These are phyloP conservation scores for Yarrowia yakushimensis DNA, from an alignment of 805 yeast genomes.

Conservation along the genomic window DNA sequence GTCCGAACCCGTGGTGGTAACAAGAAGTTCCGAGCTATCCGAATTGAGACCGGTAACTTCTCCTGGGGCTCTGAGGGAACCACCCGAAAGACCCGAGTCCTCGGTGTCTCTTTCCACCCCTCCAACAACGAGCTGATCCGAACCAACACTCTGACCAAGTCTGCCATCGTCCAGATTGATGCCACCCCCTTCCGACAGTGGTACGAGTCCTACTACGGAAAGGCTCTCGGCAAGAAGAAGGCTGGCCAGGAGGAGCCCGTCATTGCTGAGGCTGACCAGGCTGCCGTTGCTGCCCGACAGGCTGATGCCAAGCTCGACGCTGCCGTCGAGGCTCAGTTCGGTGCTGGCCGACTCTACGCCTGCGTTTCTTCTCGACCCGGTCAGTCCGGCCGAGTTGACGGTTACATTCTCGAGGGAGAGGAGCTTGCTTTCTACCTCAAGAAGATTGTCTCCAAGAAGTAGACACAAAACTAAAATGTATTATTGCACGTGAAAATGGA, in stretches of 20 bases:
- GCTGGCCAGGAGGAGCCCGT: slow-evolving; percentile 40
- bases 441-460: slow-evolving; percentile 99
- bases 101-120: slow-evolving; percentile 98
- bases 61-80: slow-evolving; percentile 99
- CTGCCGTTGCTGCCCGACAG: slow-evolving; percentile 90
- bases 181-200: slow-evolving; percentile 99
- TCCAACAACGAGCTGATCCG: slow-evolving; percentile 99
- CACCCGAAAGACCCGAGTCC: slow-evolving; percentile 98
- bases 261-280: slow-evolving; percentile 64
- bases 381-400: slow-evolving; percentile 99
- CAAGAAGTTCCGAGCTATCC: slow-evolving; percentile 99
- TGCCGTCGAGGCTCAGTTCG: slow-evolving; percentile 93
- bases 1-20: slow-evolving; percentile 99
- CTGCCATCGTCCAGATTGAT: slow-evolving; percentile 98
- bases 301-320: slow-evolving; percentile 77
- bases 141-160: slow-evolving; percentile 98
- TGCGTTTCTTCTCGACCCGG: slow-evolving; percentile 99
- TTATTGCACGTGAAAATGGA: slow-evolving; percentile 19
- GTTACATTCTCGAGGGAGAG: slow-evolving; percentile 99
- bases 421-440: slow-evolving; percentile 99
- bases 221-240: slow-evolving; percentile 81
- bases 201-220: slow-evolving; percentile 98
- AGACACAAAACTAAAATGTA: slow-evolving; percentile 40
- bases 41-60: slow-evolving; percentile 96
- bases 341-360: slow-evolving; percentile 99